phyloP scores from a whole-genome alignment of 2,329 filamentous ascomycete genomes.

The Paraphoma chrysanthemicola region DNA sequence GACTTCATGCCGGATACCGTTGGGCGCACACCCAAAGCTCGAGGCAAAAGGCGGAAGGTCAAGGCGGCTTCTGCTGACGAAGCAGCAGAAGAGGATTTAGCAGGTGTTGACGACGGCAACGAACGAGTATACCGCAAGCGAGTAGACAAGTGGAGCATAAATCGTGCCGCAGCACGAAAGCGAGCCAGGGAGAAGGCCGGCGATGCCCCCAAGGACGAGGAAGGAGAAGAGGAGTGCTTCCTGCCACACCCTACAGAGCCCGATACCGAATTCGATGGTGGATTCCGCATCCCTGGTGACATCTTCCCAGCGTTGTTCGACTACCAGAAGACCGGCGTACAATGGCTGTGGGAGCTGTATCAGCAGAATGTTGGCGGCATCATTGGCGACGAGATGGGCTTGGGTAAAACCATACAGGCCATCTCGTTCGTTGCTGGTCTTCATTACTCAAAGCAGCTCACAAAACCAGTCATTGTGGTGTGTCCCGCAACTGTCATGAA shows the following conservation, averaged over 20 bases:
- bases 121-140: conserved; percentile 80
- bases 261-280: conserved; percentile 77
- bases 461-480: conserved; percentile 86
- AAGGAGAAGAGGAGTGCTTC: conserved; percentile 73
- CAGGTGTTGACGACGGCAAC: conserved; percentile 84
- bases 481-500: conserved; percentile 93
- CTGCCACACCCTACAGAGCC: conserved; percentile 83
- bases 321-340: conserved; percentile 95
- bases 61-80: conserved; percentile 27
- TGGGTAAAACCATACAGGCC: conserved; percentile 90
- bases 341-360: conserved; percentile 94
- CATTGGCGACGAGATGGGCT: conserved; percentile 95
- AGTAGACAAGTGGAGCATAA: conserved; percentile 75
- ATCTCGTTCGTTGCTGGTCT: conserved; percentile 87
- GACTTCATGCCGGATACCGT: conserved; percentile 34
- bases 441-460: conserved; percentile 87
- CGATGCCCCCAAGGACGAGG: conserved; percentile 34
- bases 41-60: conserved; percentile 36
- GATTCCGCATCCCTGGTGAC: conserved; percentile 84
- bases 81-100: conserved; percentile 60
- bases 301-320: conserved; percentile 92
- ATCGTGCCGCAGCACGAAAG: conserved; percentile 66
- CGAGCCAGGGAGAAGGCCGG: conserved; percentile 49
- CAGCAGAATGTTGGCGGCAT: conserved; percentile 91
- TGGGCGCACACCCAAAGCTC: conserved; percentile 48